Evolutionary conservation across 2,329 filamentous ascomycete species (phyloP).

Genomic region (Cladosporium sp.): DNA sequence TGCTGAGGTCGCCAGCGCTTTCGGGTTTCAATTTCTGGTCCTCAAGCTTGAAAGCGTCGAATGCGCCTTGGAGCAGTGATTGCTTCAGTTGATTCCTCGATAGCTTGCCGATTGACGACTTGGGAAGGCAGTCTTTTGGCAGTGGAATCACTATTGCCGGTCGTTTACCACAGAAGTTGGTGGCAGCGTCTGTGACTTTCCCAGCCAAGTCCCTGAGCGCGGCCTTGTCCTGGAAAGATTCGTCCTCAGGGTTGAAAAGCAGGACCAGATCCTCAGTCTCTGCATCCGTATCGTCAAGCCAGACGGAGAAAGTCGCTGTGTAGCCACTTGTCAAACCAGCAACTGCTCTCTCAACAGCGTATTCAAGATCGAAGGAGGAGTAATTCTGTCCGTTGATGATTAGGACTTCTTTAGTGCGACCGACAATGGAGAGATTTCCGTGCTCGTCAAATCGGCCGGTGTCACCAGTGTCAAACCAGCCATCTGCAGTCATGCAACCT

Average conservation of each 20-base stretch:
- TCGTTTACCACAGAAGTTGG: constrained; percentile 23
- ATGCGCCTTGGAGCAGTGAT: constrained; percentile 21
- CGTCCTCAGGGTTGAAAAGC: constrained; percentile 25
- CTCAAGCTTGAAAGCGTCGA: constrained; percentile 16
- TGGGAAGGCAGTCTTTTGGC: constrained; percentile 24
- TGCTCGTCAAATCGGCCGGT: constrained; percentile 25
- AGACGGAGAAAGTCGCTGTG: constrained; percentile 26
- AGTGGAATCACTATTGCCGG: constrained; percentile 25
- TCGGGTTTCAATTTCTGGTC: background rate
- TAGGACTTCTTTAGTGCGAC: constrained; percentile 27
- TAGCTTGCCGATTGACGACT: constrained; percentile 29
- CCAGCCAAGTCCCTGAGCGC: constrained; percentile 23
- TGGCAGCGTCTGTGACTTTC: constrained; percentile 23
- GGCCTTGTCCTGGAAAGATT: constrained; percentile 19
- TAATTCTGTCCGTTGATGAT: constrained; percentile 30
- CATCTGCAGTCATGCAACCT: constrained; percentile 37
- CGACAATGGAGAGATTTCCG: constrained; percentile 26
- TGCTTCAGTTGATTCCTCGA: constrained; percentile 25
- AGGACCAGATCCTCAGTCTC: constrained; percentile 25
- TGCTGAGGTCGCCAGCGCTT: background rate
- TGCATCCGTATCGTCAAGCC: constrained; percentile 24
- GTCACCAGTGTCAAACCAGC: constrained; percentile 39
- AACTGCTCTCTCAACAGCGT: constrained; percentile 26
- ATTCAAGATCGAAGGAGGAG: constrained; percentile 28
- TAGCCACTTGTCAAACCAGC: constrained; percentile 22